A percentile compares a stretch with the other conserved stretches of the same genome.
Evolutionary conservation across 768 basidiomycete genomes (phyloP).

Genomic region (Daedaleopsis sinensis): DNA sequence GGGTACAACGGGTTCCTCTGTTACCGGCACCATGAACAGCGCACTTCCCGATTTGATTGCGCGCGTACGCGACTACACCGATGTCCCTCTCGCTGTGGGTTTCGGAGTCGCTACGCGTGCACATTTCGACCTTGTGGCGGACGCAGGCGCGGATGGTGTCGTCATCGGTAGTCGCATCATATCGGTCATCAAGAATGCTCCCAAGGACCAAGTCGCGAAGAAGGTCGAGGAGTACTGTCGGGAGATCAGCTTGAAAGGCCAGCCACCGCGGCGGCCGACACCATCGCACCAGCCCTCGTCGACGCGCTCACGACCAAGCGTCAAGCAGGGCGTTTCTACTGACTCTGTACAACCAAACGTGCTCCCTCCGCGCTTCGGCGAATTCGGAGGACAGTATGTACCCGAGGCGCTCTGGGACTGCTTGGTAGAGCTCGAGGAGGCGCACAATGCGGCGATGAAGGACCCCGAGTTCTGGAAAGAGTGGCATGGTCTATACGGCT

Average conservation of each 20-base stretch:
- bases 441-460: conserved; percentile 82
- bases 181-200: conserved; percentile 70
- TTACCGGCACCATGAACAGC: conserved; percentile 66
- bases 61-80: conserved; percentile 78
- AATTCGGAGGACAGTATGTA: conserved; percentile 97
- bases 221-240: conserved; percentile 76
- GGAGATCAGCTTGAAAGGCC: conserved; percentile 57
- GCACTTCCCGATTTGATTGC: conserved; percentile 83
- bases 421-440: conserved; percentile 86
- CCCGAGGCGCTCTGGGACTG: conserved; percentile 96
- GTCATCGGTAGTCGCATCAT: conserved; percentile 92
- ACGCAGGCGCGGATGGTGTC: conserved; percentile 92
- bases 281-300: conserved; percentile 19
- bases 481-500: conserved; percentile 82
- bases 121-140: conserved; percentile 85
- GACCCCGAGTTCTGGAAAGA: conserved; percentile 95
- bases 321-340: conserved; percentile 35
- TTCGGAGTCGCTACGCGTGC: conserved; percentile 92
- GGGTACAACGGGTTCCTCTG: conserved; percentile 97
- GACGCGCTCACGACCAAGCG: conserved; percentile 33
- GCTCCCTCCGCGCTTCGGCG: conserved; percentile 86
- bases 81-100: conserved; percentile 90
- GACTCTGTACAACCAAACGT: conserved; percentile 37
- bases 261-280: conserved; percentile 24
- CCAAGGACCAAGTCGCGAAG: conserved; percentile 48